phyloP scores from a whole-genome alignment of 169 alveolate species.

The Theileria orientalis region DNA sequence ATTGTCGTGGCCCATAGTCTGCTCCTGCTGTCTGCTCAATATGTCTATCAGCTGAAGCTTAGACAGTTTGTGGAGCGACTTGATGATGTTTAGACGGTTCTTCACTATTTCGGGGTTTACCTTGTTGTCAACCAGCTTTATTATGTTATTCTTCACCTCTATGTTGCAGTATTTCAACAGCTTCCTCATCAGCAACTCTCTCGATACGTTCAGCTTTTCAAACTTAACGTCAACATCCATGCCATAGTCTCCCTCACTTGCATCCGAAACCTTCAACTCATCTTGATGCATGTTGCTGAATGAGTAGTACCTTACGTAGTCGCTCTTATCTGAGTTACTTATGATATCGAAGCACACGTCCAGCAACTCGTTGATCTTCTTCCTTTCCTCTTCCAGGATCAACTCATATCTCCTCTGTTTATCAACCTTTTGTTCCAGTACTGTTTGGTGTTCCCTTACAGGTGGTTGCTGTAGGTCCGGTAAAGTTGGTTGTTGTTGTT shows the following conservation, averaged over 20 bases:
- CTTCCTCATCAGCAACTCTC: neutral
- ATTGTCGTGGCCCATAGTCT: no score
- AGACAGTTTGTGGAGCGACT: neutral
- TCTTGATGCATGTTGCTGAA: no score
- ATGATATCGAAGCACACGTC: neutral
- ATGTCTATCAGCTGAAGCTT: neutral
- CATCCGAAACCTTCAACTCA: no score
- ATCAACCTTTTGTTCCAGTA: neutral
- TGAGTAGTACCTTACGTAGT: neutral
- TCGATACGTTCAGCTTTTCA: no score
- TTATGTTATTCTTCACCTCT: neutral
- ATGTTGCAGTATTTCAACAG: neutral
- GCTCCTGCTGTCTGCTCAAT: neutral
- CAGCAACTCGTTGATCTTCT: neutral
- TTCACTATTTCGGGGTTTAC: neutral
- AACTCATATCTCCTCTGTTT: neutral
- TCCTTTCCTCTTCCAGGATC: neutral
- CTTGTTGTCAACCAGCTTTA: neutral
- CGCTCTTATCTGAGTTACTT: no score
- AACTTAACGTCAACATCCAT: no score
- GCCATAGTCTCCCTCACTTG: no score
- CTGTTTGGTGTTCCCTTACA: neutral
- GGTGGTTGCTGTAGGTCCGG: no score
- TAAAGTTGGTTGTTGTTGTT: no score
- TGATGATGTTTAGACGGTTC: neutral